Evolutionary conservation across 305 asterid genomes (phyloP).

Genomic region (Fraxinus floribunda): DNA sequence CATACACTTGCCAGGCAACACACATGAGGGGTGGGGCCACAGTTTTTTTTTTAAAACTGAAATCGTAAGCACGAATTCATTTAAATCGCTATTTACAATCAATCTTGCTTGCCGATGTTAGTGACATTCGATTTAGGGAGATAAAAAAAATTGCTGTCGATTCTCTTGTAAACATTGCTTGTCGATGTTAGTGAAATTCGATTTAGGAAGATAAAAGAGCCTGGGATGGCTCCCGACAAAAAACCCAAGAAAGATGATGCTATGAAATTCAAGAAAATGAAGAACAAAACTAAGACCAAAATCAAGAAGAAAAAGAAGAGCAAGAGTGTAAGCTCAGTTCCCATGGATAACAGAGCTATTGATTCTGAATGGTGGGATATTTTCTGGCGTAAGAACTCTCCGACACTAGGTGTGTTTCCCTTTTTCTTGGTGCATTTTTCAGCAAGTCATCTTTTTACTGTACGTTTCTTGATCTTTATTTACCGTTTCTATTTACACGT

Average conservation of each 20-base stretch:
- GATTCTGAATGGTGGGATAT: conserved; percentile 97
- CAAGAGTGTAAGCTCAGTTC: conserved; percentile 37
- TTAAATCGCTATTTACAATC: not conserved
- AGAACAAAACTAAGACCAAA: conserved; percentile 24
- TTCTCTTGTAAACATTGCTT: too few species aligned
- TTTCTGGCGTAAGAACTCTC: conserved; percentile 75
- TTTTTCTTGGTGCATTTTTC: conserved; percentile 10
- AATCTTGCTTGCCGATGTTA: not conserved
- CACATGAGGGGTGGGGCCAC: too few species aligned
- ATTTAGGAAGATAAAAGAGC: not conserved
- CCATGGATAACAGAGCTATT: conserved; percentile 59
- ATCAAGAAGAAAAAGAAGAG: conserved; percentile 53
- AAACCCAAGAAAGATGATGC: conserved; percentile 58
- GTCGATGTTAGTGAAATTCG: not conserved
- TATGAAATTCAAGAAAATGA: conserved; percentile 50
- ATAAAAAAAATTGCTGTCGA: too few species aligned
- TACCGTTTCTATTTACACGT: not conserved
- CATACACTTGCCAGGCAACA: too few species aligned
- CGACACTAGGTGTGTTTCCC: conserved; percentile 32
- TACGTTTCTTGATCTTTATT: not conserved
- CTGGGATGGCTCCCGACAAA: conserved; percentile 63
- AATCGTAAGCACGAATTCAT: not conserved
- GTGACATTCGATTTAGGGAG: too few species aligned
- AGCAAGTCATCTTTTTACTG: conserved; percentile 1
- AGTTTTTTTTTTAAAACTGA: too few species aligned